Base-by-base conservation (phyloP, 139 green algal genomes). In the Coccomyxa sp. region DNA sequence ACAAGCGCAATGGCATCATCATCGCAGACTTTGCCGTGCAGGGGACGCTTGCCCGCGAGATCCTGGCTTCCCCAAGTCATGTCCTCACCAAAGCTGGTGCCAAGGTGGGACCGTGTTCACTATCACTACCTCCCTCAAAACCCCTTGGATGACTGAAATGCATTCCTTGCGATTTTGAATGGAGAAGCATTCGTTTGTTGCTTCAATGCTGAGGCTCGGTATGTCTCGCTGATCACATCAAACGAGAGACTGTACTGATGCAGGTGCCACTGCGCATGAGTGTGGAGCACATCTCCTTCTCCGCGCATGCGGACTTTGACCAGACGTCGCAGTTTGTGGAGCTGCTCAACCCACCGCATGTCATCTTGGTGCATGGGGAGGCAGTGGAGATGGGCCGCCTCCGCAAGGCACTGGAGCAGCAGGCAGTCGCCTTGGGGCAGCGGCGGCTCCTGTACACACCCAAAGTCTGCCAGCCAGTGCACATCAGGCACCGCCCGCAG, bases 11-110 rank as follows among this genome's bases (percentile, higher is more conserved):
- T 90, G 90, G 91, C n/a, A 92, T 97, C 77, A 93, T 99, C 90
- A 98, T 99, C 32, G 92, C 92, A 30, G 96, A 97, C 88, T 99
- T 99, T 90, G 93, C 94, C 13, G 96, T 99, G n/a, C 93, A 98
- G 87, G 97, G 97, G 66, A 99, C 97, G 1, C 88, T 99, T 85
- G 97, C 97, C 3, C 89, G 95, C 18, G 93, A 98, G 66, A 95
- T 99, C 67, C 91, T 99, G 67, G 92, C 84, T 27, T 93, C 94
- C 51, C 96, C 96, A 0, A 87, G 88, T 14, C 87, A 95, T 74
- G 89, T 98, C 15, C 86, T 95, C 68, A 95, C 86, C 10, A 88
- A 87, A 31, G 86, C 86, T 63, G 94, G 95, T 13, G 77, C 88
- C n/a, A 94, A 94, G 90, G 91, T 95, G 83, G 11, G 38, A 21